Base-by-base conservation (phyloP, 306 rosid species). In the Senna siamea region DNA sequence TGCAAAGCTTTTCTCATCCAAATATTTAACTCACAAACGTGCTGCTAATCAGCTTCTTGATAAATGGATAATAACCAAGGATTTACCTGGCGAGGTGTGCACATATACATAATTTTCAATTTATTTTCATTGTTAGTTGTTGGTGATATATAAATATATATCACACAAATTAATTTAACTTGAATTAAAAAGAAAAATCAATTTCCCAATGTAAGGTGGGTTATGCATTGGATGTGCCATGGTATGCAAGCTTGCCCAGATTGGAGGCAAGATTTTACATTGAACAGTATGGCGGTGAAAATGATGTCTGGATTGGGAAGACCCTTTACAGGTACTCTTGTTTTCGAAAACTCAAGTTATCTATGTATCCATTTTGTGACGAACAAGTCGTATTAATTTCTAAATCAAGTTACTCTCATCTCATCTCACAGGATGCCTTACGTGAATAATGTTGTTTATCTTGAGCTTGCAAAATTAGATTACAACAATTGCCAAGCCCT, bases 221-320 rank as follows among this genome's bases (percentile, higher is more conserved):
- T 5, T 91, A 82, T 30, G 87, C 96, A 0, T 57, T 94, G 14
- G 93, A 94, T 1, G 75, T 94, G 43, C 96, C 98, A 5, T 89
- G 90, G 91, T 84, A 88, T 78, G 96, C 95, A 1, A 89, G 90
- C 80, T 83, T 94, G 34, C 93, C 98, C 43, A 85, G 96, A 44
- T 44, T 91, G 10, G 98, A 89, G 85, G 61, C 96, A n/a, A 87
- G 89, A 67, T 81, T 80, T 65, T 94, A 69, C 77, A 73, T 94
- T 1, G 84, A 91, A 44, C 97, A 94, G 13, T 94, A 91, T 71
- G 98, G 98, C 26, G 97, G 89, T 15, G 28, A 54, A 19, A 73
- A 69, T 76, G 98, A 91, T 53, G 85, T 91, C 34, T 94, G 97
- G 98, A 94, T 94, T 70, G 98, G 95, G 66, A 91, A 91, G 83